Conservation (phyloP, 2,329 filamentous ascomycete genomes). For the Pestalotiopsis sp. region DNA sequence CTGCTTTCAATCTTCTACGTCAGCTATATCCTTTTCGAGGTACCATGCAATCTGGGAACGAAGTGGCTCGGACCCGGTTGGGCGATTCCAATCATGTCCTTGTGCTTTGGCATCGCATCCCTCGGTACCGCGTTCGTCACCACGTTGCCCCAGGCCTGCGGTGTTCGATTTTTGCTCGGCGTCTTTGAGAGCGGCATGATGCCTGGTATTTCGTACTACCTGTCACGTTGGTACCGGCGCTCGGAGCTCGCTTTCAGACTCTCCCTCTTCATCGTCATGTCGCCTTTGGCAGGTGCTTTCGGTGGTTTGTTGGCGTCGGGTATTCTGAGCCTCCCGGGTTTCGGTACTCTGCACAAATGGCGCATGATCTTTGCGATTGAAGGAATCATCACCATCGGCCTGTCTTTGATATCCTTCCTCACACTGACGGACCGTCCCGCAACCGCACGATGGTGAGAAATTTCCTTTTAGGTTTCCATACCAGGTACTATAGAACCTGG, state of each 20-base stretch:
- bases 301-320: slow-evolving; percentile 67
- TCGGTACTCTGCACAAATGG: slow-evolving; percentile 36
- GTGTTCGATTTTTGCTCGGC: slow-evolving; percentile 68
- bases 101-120: slow-evolving; percentile 65
- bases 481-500: neutral
- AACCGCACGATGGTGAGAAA: slow-evolving; percentile 56
- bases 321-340: slow-evolving; percentile 62
- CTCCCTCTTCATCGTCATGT: slow-evolving; percentile 70
- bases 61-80: slow-evolving; percentile 73
- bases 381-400: slow-evolving; percentile 54
- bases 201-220: slow-evolving; percentile 74
- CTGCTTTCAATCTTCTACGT: slow-evolving; percentile 72
- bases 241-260: slow-evolving; percentile 68
- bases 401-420: slow-evolving; percentile 62
- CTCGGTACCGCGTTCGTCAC: slow-evolving; percentile 68
- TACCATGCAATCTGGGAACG: slow-evolving; percentile 68
- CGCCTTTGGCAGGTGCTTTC: slow-evolving; percentile 70
- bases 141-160: slow-evolving; percentile 51
- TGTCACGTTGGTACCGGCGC: slow-evolving; percentile 67
- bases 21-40: slow-evolving; percentile 73
- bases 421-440: slow-evolving; percentile 70
- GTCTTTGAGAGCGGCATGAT: slow-evolving; percentile 75
- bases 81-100: slow-evolving; percentile 65
- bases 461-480: neutral
- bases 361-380: slow-evolving; percentile 33